Evolutionary conservation across 2,329 filamentous ascomycete genomes (phyloP), one percentile per base, ranked within the genome.

Genomic region (Davidsoniella eucalypti): DNA sequence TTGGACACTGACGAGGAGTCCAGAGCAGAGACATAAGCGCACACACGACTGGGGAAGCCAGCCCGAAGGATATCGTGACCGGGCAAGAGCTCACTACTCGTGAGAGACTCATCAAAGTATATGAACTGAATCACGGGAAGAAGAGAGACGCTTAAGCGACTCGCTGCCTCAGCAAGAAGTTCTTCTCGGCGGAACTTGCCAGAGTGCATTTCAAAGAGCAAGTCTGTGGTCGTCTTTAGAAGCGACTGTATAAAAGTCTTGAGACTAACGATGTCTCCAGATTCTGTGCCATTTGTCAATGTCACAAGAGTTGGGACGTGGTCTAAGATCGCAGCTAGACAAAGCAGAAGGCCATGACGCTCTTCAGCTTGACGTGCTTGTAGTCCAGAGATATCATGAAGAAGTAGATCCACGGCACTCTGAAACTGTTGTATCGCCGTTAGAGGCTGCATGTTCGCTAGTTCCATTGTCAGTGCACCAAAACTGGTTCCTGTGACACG

Each of bases 401-500:
- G 60, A 0, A 82, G 58, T 57, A 66, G 51, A 52, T 64, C 59
- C 55, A 75, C 53, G 1, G 66, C 64, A 5, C 54, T 49, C 57
- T 59, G 52, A 46, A 67, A 59, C 37, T 60, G 57, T n/a, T 49
- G 46, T 26, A 61, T 54, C 52, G 60, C 46, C 2, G 54, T 47
- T 14, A 38, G 49, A 0, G 53, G 47, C 5, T 62, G 52, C 8
- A 54, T 47, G 7, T 52, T 53, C 3, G 67, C 65, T 36, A 68
- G 58, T 51, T 68, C 65, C 36, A 61, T 67, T 55, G 64, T 69
- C 4, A 88, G 61, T 1, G 63, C 60, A 5, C 85, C 85, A 57
- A 90, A 79, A 0, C 84, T 80, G 1, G 64, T 65, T 1, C 84
- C 86, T 12, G 87, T 81, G 46, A 76, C 73, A 57, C 85, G 73